Evolutionary conservation across 208 protist species (phyloP).

Genomic region (Wallacemonas sp.): DNA sequence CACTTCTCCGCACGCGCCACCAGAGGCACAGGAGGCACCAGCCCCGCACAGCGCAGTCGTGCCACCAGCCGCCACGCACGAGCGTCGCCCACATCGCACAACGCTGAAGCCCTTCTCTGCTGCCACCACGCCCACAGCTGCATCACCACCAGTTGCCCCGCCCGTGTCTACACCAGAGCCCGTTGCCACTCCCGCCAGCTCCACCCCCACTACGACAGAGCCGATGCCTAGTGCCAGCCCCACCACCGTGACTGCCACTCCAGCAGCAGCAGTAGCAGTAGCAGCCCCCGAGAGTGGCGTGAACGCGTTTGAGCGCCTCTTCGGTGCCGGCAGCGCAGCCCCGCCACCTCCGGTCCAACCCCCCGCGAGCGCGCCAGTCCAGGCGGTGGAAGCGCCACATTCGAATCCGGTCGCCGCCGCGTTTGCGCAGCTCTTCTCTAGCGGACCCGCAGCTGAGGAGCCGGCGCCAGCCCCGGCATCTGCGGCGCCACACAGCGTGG

Average conservation of each 20-base stretch:
- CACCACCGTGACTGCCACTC: not conserved
- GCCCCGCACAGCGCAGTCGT: too few relatives aligned
- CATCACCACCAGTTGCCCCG: slow-evolving; percentile 1
- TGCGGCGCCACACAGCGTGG: not conserved
- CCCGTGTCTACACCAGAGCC: too few relatives aligned
- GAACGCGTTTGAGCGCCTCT: not conserved
- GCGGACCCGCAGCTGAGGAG: not conserved
- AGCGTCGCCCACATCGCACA: slow-evolving; percentile 44
- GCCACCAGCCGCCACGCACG: too few relatives aligned
- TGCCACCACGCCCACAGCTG: not conserved
- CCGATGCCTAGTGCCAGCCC: too few relatives aligned
- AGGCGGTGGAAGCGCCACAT: not conserved
- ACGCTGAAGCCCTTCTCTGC: slow-evolving; percentile 20
- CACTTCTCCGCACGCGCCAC: slow-evolving; percentile 6
- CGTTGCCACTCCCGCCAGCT: too few relatives aligned
- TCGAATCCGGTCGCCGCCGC: not conserved
- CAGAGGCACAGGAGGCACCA: too few relatives aligned
- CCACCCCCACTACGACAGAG: too few relatives aligned
- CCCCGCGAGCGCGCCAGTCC: not conserved
- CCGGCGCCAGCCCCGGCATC: not conserved
- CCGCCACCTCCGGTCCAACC: not conserved
- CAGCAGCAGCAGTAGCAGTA: slow-evolving; percentile 11
- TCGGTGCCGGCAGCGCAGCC: not conserved
- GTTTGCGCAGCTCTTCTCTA: slow-evolving; percentile 18
- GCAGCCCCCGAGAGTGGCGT: not conserved